Base-by-base conservation (phyloP, 495 filamentous ascomycete genomes). In the Penicillium canescens region DNA sequence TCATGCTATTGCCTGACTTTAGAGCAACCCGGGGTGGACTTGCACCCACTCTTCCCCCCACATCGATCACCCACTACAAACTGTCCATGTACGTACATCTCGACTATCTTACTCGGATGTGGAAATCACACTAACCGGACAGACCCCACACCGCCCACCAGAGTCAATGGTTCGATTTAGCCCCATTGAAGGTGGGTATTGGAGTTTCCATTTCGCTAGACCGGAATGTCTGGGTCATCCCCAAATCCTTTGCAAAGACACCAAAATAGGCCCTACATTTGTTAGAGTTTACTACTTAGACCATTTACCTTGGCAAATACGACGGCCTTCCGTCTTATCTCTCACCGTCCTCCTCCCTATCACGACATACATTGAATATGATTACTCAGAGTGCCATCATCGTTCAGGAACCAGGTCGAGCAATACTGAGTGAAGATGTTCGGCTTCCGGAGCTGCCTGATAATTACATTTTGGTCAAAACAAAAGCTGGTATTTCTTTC, bases 391-490 rank as follows among this genome's bases (percentile, higher is more conserved):
- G 38, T 14, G 59, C 55, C 18, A 61, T 61, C 14, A 18, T 58
- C n/a, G 59, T 54, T 14, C 50, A 58, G 26, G 59, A 43, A 4
- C 50, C 50, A 11, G 55, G 59, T 6, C 51, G 34, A 20, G 62
- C 59, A 3, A 38, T 31, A 0, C 21, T 68, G 23, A 42, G 39
- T 4, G 20, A 48, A 24, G 50, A 65, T 52, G 43, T 55, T 10
- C 50, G 72, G 4, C 50, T 65, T 2, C 76, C 76, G 7, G 55
- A 61, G 18, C 38, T 74, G 7, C 56, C 58, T 0, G 61, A 66
- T 6, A 66, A 74, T 23, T 76, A 80, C 51, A 59, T 81, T 41
- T 68, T 81, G 18, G 70, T 82, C 59, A 74, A 69, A 54, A 74
- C 69, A 37, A 62, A 71, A 33, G 65, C 71, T 14, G 59, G 59